Conservation (phyloP, 1,139 yeast genomes). For the Wickerhamomyces sp. region DNA sequence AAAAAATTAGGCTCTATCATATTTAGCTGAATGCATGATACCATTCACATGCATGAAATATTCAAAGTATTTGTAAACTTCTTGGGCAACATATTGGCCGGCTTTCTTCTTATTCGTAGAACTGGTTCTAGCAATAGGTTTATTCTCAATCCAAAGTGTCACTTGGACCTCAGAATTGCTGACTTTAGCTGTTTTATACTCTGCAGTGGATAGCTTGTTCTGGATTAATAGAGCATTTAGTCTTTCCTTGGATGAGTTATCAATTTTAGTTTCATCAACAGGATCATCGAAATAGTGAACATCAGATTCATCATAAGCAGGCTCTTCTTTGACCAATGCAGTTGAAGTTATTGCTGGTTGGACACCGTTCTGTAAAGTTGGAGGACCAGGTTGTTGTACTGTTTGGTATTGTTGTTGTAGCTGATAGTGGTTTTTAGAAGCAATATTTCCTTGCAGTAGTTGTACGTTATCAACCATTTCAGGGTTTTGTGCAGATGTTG, state of each 20-base stretch:
- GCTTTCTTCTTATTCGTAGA: constrained; percentile 19
- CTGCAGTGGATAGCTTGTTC: constrained; percentile 12
- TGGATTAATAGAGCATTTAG: constrained; percentile 10
- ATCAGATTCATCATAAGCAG: neutral
- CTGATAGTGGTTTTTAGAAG: neutral
- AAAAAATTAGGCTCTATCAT: neutral
- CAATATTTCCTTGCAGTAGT: too few relatives aligned
- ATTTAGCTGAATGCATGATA: neutral
- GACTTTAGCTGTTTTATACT: constrained; percentile 15
- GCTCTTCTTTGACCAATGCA: neutral
- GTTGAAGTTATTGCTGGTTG: too few relatives aligned
- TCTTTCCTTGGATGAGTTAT: constrained; percentile 14
- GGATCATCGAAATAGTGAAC: constrained; percentile 4
- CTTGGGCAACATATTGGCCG: constrained; percentile 17
- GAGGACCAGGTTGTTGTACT: neutral
- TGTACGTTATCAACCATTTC: too few relatives aligned
- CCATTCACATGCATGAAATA: constrained; percentile 5
- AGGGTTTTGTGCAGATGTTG: neutral
- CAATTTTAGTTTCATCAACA: constrained; percentile 6
- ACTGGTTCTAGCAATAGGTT: constrained; percentile 13
- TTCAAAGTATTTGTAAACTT: constrained; percentile 10
- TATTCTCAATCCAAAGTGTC: constrained; percentile 9
- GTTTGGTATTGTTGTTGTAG: neutral
- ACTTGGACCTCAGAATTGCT: constrained; percentile 17
- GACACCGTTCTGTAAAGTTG: neutral